These are phyloP conservation scores for Silene coronaria DNA, from an alignment of 179 eudicot species.

Conservation along the genomic window DNA sequence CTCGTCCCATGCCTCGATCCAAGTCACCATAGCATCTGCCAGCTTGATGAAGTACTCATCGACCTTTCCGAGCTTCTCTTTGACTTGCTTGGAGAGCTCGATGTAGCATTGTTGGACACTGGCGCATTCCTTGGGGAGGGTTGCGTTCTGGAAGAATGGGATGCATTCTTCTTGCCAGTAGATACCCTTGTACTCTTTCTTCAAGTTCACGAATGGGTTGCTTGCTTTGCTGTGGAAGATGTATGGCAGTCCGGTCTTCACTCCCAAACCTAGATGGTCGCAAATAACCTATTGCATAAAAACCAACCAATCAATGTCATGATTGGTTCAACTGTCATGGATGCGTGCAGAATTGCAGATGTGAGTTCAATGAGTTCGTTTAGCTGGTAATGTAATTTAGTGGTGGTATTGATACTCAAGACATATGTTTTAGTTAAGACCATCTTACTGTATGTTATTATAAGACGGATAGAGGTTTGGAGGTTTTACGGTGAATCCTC, in stretches of 20 bases:
- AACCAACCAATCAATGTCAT: background rate
- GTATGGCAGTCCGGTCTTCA: slow-evolving; percentile 74
- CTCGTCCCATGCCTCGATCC: slow-evolving; percentile 81
- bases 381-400: too few relatives aligned
- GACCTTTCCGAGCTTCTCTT: slow-evolving; percentile 59
- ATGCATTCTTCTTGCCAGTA: slow-evolving; percentile 89
- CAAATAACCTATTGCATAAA: slow-evolving; percentile 43
- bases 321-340: background rate
- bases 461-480: too few relatives aligned
- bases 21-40: slow-evolving; percentile 69
- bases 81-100: slow-evolving; percentile 59
- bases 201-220: slow-evolving; percentile 73
- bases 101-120: slow-evolving; percentile 66
- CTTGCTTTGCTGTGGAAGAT: slow-evolving; percentile 85
- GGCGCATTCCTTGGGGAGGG: slow-evolving; percentile 61
- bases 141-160: slow-evolving; percentile 63
- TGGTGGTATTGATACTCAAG: too few relatives aligned
- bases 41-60: slow-evolving; percentile 69
- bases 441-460: too few relatives aligned
- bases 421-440: too few relatives aligned
- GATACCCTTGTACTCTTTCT: slow-evolving; percentile 72
- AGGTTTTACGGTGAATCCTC: too few relatives aligned
- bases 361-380: background rate
- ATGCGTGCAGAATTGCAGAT: background rate
- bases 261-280: slow-evolving; percentile 67